Evolutionary conservation across 2,329 filamentous ascomycete species (phyloP), one percentile per base, ranked within the genome.

Genomic region (Fusarium hostae): DNA sequence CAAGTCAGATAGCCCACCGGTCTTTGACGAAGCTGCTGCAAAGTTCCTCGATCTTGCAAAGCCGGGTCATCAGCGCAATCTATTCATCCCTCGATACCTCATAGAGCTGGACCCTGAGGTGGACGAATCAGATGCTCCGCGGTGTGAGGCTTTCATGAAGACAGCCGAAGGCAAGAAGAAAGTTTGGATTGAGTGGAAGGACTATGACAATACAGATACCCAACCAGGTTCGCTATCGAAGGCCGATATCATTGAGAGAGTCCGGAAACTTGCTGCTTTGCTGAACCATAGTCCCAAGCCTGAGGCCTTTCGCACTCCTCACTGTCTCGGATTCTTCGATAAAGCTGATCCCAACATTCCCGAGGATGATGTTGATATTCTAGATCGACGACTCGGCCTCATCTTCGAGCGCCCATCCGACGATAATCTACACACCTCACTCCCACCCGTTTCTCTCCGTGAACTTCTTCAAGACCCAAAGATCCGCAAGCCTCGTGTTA

Each of bases 121-220:
- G 8, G 80, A 82, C 52, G 77, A 80, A 13, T 75, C 72, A 22
- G 82, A 81, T 24, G 71, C 76, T 5, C 75, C 80, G 4, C 77
- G 84, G 26, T 84, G 82, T 48, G 83, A 85, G 50, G 84, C 83
- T 6, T 45, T 77, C 22, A 79, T 85, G 63, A 78, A 75, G 39
- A 76, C 79, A 6, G 69, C 78, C 6, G 72, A 78, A n/a, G 82
- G 79, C 9, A 76, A 66, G 51, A 82, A 81, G 56, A 80, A 78
- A 35, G 82, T 86, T 1, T 86, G 84, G 85, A 80, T 86, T 11
- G 85, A 86, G 68, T 86, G 84, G 85, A 86, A 86, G 72, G 83
- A 85, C 60, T 86, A 86, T 64, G 82, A 82, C 41, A 70, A 64
- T 8, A 79, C 82, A n/a, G 79, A 77, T 2, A 74, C 79, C 30